Base-by-base conservation (phyloP, 1,139 yeast genomes). In the Scheffersomyces titani region DNA sequence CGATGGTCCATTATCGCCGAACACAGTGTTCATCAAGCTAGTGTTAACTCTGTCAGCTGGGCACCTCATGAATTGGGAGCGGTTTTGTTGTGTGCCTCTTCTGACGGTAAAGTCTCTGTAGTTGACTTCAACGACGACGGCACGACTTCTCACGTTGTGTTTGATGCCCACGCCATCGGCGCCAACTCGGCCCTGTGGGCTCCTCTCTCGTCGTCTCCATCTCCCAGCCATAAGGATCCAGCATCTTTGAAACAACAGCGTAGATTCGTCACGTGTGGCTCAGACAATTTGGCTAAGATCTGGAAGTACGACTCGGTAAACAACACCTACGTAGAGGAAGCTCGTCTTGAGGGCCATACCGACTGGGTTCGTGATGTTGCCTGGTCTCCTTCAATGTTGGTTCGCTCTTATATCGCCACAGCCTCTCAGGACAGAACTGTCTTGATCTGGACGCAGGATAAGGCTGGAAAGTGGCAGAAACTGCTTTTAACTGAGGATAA, bases 321-420 rank as follows among this genome's bases (percentile, higher is more conserved):
- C 47, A 81, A 82, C 65, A 82, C 84, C 30, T 92, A 90, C 70
- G 80, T 82, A 36, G 83, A 88, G 67, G 98, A 94, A 72, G 88
- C 89, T 49, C 83, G 85, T 51, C 82, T 94, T 57, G 89, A 88
- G 63, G 99, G 98, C 49, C 99, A 96, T 72, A 81, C 91, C 20
- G 99, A 94, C 74, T 96, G 99, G 99, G 98, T 94, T 46, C 87
- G 99, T 71, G 99, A 94, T 72, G 98, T 94, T 58, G 93, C 97
- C 6, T 94, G 99, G 99, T 92, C 97, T 19, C 97, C 98, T 52
- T 88, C 97, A 1, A 87, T 91, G 51, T 81, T 94, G 60, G 84
- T 92, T 52, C 90, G 92, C 65, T 87, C 96, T 19, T 94, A 92
- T 72, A 90, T 94, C 68, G 99, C 99, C n/a, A 89, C 97, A 51